phyloP scores from a whole-genome alignment of 2,329 filamentous ascomycete genomes.

The Xylariales sp. region DNA sequence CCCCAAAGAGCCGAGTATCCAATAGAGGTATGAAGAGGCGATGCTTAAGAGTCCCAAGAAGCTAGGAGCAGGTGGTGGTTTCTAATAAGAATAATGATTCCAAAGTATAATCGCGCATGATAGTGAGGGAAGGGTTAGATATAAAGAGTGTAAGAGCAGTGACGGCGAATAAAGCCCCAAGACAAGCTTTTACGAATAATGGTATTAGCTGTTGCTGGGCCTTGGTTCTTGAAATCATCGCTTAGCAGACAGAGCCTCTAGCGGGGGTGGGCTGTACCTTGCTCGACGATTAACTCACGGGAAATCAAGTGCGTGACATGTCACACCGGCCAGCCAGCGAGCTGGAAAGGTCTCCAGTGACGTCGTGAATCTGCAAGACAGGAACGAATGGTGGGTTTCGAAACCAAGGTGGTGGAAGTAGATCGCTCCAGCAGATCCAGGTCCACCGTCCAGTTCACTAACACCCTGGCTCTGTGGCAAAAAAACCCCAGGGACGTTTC shows the following conservation, averaged over 20 bases:
- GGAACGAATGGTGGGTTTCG: constrained; percentile 2
- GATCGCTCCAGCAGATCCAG: constrained; percentile 3
- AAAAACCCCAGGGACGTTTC: not conserved
- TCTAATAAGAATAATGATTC: not conserved
- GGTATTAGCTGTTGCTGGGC: not conserved
- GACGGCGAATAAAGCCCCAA: not conserved
- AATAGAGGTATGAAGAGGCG: no score
- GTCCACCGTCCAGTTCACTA: constrained; percentile 3
- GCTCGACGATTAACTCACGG: not conserved
- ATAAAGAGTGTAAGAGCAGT: not conserved
- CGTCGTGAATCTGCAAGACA: constrained; percentile 3
- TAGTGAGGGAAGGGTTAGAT: not conserved
- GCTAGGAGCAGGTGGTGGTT: not conserved
- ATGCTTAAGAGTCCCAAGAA: not conserved
- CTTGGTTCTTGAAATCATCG: not conserved
- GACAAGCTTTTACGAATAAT: not conserved
- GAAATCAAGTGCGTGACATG: no score
- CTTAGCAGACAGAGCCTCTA: not conserved
- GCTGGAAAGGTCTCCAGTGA: constrained; percentile 2
- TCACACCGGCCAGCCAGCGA: not conserved
- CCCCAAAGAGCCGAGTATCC: not conserved
- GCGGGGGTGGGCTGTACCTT: not conserved
- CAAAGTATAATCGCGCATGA: not conserved
- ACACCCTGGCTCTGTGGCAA: constrained; percentile 1
- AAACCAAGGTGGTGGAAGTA: constrained; percentile 1